These are phyloP conservation scores for Schwanniomyces pseudopolymorphus DNA, from an alignment of 805 yeast genomes.

Conservation along the genomic window DNA sequence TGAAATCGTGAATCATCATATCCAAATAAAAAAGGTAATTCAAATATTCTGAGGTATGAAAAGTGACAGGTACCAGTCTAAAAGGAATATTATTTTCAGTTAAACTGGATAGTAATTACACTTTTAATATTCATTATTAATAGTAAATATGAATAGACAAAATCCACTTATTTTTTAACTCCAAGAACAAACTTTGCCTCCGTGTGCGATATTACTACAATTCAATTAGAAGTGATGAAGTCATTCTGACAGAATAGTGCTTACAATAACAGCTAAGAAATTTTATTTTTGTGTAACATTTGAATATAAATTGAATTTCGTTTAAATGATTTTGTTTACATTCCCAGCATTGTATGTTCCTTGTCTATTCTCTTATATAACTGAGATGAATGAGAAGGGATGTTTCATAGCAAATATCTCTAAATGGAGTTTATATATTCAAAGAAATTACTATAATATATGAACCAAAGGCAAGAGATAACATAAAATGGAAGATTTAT, in stretches of 20 bases:
- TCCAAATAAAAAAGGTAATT: too few species aligned
- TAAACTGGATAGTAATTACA: too few species aligned
- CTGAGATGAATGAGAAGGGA: background rate
- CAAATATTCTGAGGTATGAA: too few species aligned
- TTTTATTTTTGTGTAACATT: background rate
- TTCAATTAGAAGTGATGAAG: background rate
- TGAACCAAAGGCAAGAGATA: constrained; percentile 27
- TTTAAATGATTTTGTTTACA: too few species aligned
- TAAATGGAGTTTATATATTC: constrained; percentile 17
- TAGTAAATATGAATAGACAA: too few species aligned
- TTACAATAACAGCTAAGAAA: background rate
- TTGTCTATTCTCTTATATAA: background rate
- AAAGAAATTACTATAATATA: constrained; percentile 6
- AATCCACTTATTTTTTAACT: too few species aligned
- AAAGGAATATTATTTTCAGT: too few species aligned
- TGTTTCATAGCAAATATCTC: constrained; percentile 8
- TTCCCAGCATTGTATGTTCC: background rate
- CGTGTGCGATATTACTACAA: background rate
- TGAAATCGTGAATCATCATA: too few species aligned
- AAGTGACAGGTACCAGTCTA: too few species aligned
- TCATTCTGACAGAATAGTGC: background rate
- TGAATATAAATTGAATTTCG: too few species aligned
- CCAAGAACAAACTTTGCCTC: background rate
- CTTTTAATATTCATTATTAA: too few species aligned
- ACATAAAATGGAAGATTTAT: constrained; percentile 9